Evolutionary conservation across 164 flowering plant species (phyloP).

Genomic region (Liriodendron chinense): DNA sequence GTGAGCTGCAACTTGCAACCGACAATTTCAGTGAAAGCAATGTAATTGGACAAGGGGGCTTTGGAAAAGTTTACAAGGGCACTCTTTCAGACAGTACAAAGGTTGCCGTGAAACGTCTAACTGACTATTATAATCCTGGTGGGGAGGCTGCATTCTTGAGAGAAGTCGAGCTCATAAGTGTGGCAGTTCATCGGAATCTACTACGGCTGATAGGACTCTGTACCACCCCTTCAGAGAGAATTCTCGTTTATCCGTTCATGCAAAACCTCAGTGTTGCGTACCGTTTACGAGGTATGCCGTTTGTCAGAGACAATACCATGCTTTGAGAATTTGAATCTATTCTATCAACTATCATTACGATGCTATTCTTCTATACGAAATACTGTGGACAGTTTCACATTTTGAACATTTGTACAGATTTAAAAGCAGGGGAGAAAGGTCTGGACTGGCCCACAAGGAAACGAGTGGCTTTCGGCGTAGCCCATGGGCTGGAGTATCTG

Average conservation of each 20-base stretch:
- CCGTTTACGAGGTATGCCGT: constrained; percentile 38
- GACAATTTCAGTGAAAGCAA: constrained; percentile 53
- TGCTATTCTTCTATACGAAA: background rate
- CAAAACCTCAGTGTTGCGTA: constrained; percentile 55
- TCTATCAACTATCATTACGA: background rate
- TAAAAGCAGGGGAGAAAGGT: constrained; percentile 41
- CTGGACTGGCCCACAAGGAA: constrained; percentile 59
- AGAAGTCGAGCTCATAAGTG: constrained; percentile 52
- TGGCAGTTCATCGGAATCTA: constrained; percentile 55
- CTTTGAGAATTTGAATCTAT: background rate
- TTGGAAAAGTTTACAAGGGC: constrained; percentile 57
- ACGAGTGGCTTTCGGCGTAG: constrained; percentile 51
- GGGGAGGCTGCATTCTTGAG: constrained; percentile 58
- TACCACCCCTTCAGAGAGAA: constrained; percentile 45
- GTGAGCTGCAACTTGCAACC: constrained; percentile 56
- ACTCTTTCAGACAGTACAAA: constrained; percentile 31
- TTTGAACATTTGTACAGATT: constrained; percentile 15
- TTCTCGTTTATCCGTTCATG: constrained; percentile 58
- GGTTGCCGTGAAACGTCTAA: constrained; percentile 64
- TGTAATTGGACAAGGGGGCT: constrained; percentile 64
- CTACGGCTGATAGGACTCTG: constrained; percentile 50
- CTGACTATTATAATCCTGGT: constrained; percentile 45
- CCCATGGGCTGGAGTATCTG: constrained; percentile 52
- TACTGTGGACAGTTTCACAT: background rate
- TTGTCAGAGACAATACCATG: background rate